A percentile compares a stretch with the other conserved stretches of the same genome.
phyloP scores from a whole-genome alignment of 2,329 filamentous ascomycete species.

The Fusarium fracticaudum region DNA sequence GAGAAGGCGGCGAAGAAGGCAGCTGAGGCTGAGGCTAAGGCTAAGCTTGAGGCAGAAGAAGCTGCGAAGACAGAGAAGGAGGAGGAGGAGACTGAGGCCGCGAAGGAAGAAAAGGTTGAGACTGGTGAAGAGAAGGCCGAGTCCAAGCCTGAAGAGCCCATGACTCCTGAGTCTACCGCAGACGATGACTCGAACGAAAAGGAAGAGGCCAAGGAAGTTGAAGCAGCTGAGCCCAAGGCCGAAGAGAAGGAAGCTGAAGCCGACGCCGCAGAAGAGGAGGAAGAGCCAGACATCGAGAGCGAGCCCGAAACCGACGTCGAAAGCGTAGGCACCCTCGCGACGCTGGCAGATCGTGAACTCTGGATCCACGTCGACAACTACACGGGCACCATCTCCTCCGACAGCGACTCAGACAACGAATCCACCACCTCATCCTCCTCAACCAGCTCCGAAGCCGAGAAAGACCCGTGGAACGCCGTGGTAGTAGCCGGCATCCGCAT shows the following conservation, averaged over 20 bases:
- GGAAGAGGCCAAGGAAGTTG: background rate
- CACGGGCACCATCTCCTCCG: conserved; percentile 3
- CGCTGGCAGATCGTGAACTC: conserved; percentile 53
- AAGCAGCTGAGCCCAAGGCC: background rate
- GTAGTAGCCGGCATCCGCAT: conserved; percentile 69
- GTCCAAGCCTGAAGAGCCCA: conserved; percentile 20
- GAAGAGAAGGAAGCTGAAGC: background rate
- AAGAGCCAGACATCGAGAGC: background rate
- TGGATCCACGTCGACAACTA: conserved; percentile 45
- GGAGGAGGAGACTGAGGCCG: conserved; percentile 14
- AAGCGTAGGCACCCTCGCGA: conserved; percentile 49
- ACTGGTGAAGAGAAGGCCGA: background rate
- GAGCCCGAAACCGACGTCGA: conserved; percentile 40
- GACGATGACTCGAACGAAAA: conserved; percentile 8
- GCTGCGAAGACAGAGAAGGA: conserved; percentile 4
- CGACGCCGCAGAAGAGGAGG: background rate
- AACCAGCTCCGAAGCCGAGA: conserved; percentile 64
- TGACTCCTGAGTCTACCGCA: conserved; percentile 33
- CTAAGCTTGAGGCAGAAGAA: conserved; percentile 42
- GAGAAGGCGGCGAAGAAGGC: conserved; percentile 22
- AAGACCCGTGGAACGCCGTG: conserved; percentile 72
- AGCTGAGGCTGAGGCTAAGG: conserved; percentile 20
- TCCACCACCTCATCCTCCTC: conserved; percentile 44
- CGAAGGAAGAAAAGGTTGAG: background rate
- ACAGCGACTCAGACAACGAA: conserved; percentile 4